A percentile compares a stretch with the other conserved stretches of the same genome.
These are phyloP conservation scores for Entophlyctis luteolus DNA, from an alignment of 192 early-diverging fungal species.

Conservation along the genomic window DNA sequence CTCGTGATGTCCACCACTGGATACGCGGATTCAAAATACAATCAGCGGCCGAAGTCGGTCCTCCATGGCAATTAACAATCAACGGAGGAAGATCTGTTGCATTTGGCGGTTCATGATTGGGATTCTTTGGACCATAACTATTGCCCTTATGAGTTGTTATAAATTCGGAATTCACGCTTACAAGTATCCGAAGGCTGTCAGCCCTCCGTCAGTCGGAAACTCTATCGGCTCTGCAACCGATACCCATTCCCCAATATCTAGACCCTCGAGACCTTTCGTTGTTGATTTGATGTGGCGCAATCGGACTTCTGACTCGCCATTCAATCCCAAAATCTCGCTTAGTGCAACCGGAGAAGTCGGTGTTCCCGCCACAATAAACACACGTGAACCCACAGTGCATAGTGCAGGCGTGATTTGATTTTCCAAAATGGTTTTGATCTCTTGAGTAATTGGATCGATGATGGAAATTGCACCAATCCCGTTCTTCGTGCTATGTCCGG, in stretches of 20 bases:
- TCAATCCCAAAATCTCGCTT: background rate
- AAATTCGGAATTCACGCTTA: background rate
- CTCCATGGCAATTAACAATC: conserved; percentile 67
- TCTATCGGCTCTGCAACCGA: conserved; percentile 60
- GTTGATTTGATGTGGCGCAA: background rate
- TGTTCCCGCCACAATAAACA: conserved; percentile 22
- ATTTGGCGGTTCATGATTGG: conserved; percentile 40
- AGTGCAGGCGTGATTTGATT: background rate
- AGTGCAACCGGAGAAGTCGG: background rate
- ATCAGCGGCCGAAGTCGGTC: conserved; percentile 52
- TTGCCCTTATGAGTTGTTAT: too few species aligned
- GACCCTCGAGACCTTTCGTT: background rate
- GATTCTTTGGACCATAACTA: conserved; percentile 66
- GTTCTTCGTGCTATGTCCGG: conserved; percentile 20
- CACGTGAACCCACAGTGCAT: background rate
- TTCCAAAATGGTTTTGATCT: background rate
- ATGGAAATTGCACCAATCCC: conserved; percentile 2
- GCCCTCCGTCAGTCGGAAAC: conserved; percentile 56
- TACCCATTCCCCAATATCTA: conserved; percentile 41
- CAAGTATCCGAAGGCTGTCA: conserved; percentile 28
- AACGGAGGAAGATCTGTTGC: conserved; percentile 59
- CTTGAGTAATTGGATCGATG: conserved; percentile 15
- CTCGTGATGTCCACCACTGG: conserved; percentile 75
- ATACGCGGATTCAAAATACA: conserved; percentile 46
- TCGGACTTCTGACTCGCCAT: background rate